phyloP scores from a whole-genome alignment of 805 yeast genomes.

The Metschnikowia peoriensis region DNA sequence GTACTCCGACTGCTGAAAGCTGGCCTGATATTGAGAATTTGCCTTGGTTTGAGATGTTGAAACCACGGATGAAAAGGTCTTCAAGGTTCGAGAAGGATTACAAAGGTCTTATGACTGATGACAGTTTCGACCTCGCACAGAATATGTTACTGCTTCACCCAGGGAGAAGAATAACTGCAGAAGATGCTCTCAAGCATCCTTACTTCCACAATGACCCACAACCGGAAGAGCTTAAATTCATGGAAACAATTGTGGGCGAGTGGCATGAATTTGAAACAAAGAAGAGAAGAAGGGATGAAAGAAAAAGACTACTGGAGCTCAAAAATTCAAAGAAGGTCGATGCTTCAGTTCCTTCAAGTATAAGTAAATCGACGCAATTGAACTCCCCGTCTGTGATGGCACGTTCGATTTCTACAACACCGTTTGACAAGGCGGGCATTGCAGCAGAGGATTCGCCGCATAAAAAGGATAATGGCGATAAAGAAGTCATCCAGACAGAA shows the following conservation, averaged over 20 bases:
- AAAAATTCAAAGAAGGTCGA: conserved; percentile 18
- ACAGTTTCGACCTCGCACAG: conserved; percentile 63
- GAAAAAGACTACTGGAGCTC: conserved; percentile 36
- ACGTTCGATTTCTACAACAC: conserved; percentile 8
- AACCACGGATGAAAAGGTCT: conserved; percentile 48
- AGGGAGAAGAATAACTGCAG: conserved; percentile 59
- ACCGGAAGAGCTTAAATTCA: conserved; percentile 56
- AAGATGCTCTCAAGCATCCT: conserved; percentile 62
- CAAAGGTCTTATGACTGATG: conserved; percentile 42
- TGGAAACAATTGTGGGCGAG: conserved; percentile 67
- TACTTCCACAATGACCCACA: conserved; percentile 72
- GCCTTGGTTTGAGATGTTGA: conserved; percentile 91
- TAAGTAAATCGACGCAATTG: conserved; percentile 1
- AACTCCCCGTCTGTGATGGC: conserved; percentile 5
- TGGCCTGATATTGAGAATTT: conserved; percentile 80
- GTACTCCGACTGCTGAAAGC: conserved; percentile 67
- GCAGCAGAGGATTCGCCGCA: background rate
- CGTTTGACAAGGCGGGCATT: conserved; percentile 7
- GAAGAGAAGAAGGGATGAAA: conserved; percentile 57
- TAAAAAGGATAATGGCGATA: background rate
- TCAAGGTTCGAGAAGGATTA: conserved; percentile 31
- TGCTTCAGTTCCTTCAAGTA: conserved; percentile 4
- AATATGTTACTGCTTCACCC: conserved; percentile 72
- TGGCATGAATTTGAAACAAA: conserved; percentile 98
- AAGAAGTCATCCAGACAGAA: background rate